A percentile compares a stretch with the other conserved stretches of the same genome.
Evolutionary conservation across 257 asterid genomes (phyloP).

Genomic region (Solanum virginianum): DNA sequence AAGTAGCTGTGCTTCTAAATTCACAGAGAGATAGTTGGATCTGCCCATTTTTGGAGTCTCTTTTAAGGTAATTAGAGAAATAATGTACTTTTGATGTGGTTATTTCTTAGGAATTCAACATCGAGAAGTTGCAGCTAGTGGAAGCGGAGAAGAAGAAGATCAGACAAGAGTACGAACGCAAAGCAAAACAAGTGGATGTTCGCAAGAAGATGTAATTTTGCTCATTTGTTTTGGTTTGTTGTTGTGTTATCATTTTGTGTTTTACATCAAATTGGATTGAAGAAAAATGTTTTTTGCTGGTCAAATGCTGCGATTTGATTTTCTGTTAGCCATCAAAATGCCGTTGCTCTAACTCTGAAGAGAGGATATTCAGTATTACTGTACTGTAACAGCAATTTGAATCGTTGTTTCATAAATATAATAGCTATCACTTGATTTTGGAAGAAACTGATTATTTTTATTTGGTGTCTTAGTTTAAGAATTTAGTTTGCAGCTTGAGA

Average conservation of each 20-base stretch:
- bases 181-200: constrained; percentile 84
- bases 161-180: constrained; percentile 90
- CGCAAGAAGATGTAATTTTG: constrained; percentile 69
- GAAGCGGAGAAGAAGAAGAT: constrained; percentile 99
- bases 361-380: neutral
- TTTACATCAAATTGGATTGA: neutral
- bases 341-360: neutral
- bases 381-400: neutral
- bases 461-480: neutral
- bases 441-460: neutral
- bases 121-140: constrained; percentile 93
- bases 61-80: neutral
- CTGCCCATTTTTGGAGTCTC: neutral
- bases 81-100: neutral
- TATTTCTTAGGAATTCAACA: constrained; percentile 77
- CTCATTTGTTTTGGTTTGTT: neutral
- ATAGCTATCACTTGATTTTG: neutral
- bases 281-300: neutral
- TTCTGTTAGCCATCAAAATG: neutral
- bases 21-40: neutral
- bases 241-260: neutral
- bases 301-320: neutral
- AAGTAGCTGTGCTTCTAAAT: neutral
- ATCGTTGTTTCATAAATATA: neutral
- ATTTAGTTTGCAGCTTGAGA: neutral